phyloP scores from a whole-genome alignment of 169 alveolate species.

The Theileria annulata region DNA sequence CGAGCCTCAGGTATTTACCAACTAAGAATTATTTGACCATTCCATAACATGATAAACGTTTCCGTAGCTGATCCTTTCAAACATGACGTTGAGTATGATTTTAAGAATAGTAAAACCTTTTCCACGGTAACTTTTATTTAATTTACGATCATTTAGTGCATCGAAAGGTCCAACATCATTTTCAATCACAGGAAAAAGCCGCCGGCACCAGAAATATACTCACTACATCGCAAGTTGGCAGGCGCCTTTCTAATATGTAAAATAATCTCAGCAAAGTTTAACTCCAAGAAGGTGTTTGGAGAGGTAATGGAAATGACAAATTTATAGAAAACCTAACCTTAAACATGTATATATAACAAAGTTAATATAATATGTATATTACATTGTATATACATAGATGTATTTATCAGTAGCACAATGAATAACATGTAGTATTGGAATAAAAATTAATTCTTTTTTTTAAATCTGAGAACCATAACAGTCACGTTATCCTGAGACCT shows the following conservation, averaged over 20 bases:
- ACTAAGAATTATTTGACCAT: background rate
- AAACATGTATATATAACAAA: background rate
- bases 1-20: constrained; percentile 54
- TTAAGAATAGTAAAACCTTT: constrained; percentile 54
- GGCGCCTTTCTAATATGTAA: constrained; percentile 85
- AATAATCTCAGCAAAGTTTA: constrained; percentile 74
- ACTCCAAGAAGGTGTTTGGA: constrained; percentile 68
- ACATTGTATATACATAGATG: background rate
- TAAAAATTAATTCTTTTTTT: constrained; percentile 6
- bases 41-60: background rate
- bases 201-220: constrained; percentile 90
- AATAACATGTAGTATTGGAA: background rate
- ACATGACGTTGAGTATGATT: constrained; percentile 65
- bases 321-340: constrained; percentile 4
- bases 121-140: constrained; percentile 32
- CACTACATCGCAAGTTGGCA: constrained; percentile 88
- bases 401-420: background rate
- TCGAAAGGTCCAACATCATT: constrained; percentile 75
- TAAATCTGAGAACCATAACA: constrained; percentile 44
- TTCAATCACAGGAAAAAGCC: constrained; percentile 83
- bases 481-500: constrained; percentile 74
- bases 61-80: constrained; percentile 80
- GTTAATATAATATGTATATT: background rate
- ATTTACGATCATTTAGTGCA: constrained; percentile 51
- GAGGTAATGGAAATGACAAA: constrained; percentile 27